Percentiles rank a stretch among this genome's conserved stretches.
Evolutionary conservation across 2,329 filamentous ascomycete genomes (phyloP).

Genomic region (Lachnellula occidentalis): DNA sequence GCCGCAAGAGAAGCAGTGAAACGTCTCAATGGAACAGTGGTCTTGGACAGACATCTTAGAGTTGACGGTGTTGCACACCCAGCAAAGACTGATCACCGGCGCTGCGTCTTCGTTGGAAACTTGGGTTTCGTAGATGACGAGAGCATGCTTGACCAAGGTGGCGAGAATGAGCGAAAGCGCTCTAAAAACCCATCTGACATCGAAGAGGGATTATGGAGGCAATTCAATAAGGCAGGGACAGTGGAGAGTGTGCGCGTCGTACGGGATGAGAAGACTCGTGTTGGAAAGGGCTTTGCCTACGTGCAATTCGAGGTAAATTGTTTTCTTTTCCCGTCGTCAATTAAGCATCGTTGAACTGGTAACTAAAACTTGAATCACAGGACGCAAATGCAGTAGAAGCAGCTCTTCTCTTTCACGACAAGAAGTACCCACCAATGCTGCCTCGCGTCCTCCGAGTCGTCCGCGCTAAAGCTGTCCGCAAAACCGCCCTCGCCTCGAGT

Average conservation of each 20-base stretch:
- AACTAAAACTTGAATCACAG: constrained; percentile 33
- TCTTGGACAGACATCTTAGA: constrained; percentile 82
- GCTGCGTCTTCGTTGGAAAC: constrained; percentile 95
- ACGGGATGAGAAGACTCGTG: constrained; percentile 80
- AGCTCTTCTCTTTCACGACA: constrained; percentile 81
- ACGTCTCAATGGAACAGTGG: constrained; percentile 74
- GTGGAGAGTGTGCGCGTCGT: constrained; percentile 93
- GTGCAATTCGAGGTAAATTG: constrained; percentile 76
- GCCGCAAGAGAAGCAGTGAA: constrained; percentile 72
- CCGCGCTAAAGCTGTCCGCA: constrained; percentile 53
- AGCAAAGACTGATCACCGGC: constrained; percentile 71
- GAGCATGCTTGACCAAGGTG: constrained; percentile 60
- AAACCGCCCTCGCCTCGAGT: constrained; percentile 28
- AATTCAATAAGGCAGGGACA: constrained; percentile 69
- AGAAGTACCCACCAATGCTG: constrained; percentile 93
- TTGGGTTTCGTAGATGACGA: constrained; percentile 95
- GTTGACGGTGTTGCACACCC: constrained; percentile 91
- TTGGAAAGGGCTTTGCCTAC: constrained; percentile 96
- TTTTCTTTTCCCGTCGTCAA: constrained; percentile 3
- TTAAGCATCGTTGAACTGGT: background rate
- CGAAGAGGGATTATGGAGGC: constrained; percentile 87
- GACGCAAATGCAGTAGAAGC: constrained; percentile 84
- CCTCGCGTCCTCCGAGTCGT: constrained; percentile 80
- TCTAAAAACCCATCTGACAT: constrained; percentile 74
- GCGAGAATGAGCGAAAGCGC: constrained; percentile 65